A percentile compares a stretch with the other conserved stretches of the same genome.
Conservation (phyloP, 805 yeast species). For the Pichia heedii region DNA sequence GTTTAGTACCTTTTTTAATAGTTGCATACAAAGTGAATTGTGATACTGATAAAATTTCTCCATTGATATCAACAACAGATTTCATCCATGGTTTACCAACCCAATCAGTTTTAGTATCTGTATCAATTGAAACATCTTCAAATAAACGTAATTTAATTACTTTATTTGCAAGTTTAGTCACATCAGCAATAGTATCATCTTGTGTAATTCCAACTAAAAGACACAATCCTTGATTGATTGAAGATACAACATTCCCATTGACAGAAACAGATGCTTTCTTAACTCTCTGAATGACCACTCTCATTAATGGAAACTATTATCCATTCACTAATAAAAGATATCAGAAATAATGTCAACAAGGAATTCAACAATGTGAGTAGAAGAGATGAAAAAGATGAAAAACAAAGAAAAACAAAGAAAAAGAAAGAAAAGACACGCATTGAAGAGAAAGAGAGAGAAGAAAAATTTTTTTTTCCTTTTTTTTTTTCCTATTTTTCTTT, state of each 20-base stretch:
- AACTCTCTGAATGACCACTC: constrained; percentile 84
- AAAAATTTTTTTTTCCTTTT: not conserved
- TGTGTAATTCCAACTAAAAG: constrained; percentile 77
- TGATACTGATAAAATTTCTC: constrained; percentile 76
- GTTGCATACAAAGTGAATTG: constrained; percentile 88
- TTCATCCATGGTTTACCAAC: constrained; percentile 71
- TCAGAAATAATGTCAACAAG: no score
- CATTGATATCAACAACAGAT: constrained; percentile 52
- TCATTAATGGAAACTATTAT: constrained; percentile 60
- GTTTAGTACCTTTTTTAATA: constrained; percentile 85
- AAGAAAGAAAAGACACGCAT: not conserved
- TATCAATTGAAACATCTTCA: constrained; percentile 39
- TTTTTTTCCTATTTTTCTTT: not conserved
- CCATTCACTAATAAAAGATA: no score
- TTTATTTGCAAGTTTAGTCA: constrained; percentile 58
- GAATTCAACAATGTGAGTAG: no score
- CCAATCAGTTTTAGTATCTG: constrained; percentile 41
- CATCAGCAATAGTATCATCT: constrained; percentile 70
- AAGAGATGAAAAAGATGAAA: no score
- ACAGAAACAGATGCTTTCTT: constrained; percentile 86
- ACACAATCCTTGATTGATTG: constrained; percentile 69
- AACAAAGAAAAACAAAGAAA: not conserved
- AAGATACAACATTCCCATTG: constrained; percentile 57
- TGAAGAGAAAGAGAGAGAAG: not conserved
- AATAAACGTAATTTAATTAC: constrained; percentile 59